Conservation (phyloP, 1,139 yeast genomes). For the Kodamaea ohmeri region DNA sequence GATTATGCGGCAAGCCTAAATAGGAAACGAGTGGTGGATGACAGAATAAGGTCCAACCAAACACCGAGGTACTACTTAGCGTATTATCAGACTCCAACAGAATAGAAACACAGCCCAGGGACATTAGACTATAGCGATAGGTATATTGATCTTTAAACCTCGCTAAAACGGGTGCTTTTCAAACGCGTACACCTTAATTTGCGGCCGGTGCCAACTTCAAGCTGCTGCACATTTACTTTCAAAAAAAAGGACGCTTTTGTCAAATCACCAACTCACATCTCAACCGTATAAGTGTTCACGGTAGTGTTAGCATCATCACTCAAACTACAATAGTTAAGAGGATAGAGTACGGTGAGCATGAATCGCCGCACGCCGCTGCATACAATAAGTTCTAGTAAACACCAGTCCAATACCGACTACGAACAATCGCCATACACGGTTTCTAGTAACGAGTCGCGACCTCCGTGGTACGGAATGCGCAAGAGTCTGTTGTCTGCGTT, state of each 20-base stretch:
- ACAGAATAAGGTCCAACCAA: too few relatives aligned
- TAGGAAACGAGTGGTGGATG: neutral
- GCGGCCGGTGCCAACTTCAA: too few relatives aligned
- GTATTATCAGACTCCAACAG: too few relatives aligned
- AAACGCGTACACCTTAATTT: too few relatives aligned
- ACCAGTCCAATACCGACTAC: slow-evolving; percentile 1
- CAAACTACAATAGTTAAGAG: neutral
- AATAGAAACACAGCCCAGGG: too few relatives aligned
- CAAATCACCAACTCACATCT: slow-evolving; percentile 1
- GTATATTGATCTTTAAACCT: too few relatives aligned
- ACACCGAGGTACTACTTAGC: too few relatives aligned
- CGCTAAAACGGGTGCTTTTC: too few relatives aligned
- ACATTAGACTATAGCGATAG: too few relatives aligned
- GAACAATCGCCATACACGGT: neutral
- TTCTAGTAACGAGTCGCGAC: neutral
- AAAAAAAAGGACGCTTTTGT: slow-evolving; percentile 1
- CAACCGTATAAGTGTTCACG: too few relatives aligned
- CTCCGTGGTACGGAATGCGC: neutral
- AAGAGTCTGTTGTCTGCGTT: slow-evolving; percentile 4
- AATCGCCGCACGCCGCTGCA: slow-evolving; percentile 1
- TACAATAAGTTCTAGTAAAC: neutral
- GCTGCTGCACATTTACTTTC: neutral
- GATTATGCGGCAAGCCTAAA: slow-evolving; percentile 3
- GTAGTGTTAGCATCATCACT: too few relatives aligned
- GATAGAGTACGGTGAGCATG: slow-evolving; percentile 2